Percentiles rank a stretch among this genome's conserved stretches.
These are phyloP conservation scores for Paramecium bursaria DNA, from an alignment of 73 alveolate genomes.

Conservation along the genomic window DNA sequence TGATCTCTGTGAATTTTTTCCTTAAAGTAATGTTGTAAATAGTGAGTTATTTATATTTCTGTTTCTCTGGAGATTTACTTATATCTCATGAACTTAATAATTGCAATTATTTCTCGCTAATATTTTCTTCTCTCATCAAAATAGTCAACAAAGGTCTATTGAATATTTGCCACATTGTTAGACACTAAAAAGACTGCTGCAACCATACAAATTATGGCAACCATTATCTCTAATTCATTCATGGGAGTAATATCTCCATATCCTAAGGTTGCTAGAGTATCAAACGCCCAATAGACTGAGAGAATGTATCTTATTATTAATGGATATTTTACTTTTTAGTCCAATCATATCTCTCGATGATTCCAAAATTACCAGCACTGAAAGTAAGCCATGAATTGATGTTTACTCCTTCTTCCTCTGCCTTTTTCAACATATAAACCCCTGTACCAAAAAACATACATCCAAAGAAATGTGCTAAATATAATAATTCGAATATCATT, in stretches of 20 bases:
- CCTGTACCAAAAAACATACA: constrained; percentile 49
- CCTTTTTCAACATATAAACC: constrained; percentile 9
- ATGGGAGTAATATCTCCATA: constrained; percentile 42
- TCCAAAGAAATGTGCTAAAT: constrained; percentile 32
- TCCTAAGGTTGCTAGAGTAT: constrained; percentile 45
- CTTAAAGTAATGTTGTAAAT: constrained; percentile 4
- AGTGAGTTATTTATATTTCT: not conserved
- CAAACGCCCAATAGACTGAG: constrained; percentile 45
- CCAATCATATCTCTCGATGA: constrained; percentile 19
- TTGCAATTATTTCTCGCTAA: not conserved
- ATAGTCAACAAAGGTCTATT: too few relatives aligned
- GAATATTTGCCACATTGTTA: constrained; percentile 27
- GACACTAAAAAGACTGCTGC: constrained; percentile 35
- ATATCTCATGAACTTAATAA: not conserved
- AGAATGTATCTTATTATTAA: constrained; percentile 3
- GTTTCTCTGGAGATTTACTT: constrained; percentile 1
- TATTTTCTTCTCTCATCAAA: too few relatives aligned
- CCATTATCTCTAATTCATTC: constrained; percentile 13
- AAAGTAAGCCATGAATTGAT: constrained; percentile 32
- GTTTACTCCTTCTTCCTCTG: constrained; percentile 42
- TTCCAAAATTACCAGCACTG: constrained; percentile 19
- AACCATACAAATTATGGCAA: not conserved
- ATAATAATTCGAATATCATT: constrained; percentile 32
- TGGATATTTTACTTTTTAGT: constrained; percentile 2
- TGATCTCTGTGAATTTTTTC: constrained; percentile 17